Evolutionary conservation across 1,139 yeast genomes (phyloP).

Genomic region (Komagataea norvegica): DNA sequence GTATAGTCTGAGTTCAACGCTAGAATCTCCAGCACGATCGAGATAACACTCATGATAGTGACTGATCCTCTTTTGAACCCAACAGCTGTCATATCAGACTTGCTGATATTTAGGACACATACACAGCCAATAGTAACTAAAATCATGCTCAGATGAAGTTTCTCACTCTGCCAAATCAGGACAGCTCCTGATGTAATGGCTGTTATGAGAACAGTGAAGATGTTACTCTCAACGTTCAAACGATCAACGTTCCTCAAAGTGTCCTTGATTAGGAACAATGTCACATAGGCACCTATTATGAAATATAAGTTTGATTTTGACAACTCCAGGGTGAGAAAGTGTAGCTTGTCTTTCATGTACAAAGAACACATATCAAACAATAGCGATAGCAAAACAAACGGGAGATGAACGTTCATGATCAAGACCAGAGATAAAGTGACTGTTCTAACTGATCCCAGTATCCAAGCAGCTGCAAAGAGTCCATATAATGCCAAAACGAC

Average conservation of each 20-base stretch:
- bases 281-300: constrained; percentile 12
- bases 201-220: constrained; percentile 21
- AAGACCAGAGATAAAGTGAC: constrained; percentile 19
- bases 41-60: constrained; percentile 27
- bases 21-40: constrained; percentile 30
- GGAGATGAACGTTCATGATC: constrained; percentile 11
- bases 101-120: constrained; percentile 16
- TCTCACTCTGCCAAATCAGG: constrained; percentile 22
- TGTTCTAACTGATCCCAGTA: constrained; percentile 23
- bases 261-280: constrained; percentile 12
- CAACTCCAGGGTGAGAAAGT: constrained; percentile 3
- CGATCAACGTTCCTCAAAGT: constrained; percentile 18
- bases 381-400: constrained; percentile 9
- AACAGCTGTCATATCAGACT: constrained; percentile 13
- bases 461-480: constrained; percentile 12
- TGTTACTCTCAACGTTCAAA: constrained; percentile 3
- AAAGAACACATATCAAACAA: constrained; percentile 13
- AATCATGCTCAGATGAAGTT: constrained; percentile 27
- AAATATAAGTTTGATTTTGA: constrained; percentile 9
- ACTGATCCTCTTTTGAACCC: constrained; percentile 22
- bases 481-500: constrained; percentile 13
- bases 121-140: constrained; percentile 24
- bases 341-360: constrained; percentile 5
- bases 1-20: constrained; percentile 27
- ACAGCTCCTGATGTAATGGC: constrained; percentile 26